phyloP scores from a whole-genome alignment of 495 filamentous ascomycete species.

The Penicillium herquei region DNA sequence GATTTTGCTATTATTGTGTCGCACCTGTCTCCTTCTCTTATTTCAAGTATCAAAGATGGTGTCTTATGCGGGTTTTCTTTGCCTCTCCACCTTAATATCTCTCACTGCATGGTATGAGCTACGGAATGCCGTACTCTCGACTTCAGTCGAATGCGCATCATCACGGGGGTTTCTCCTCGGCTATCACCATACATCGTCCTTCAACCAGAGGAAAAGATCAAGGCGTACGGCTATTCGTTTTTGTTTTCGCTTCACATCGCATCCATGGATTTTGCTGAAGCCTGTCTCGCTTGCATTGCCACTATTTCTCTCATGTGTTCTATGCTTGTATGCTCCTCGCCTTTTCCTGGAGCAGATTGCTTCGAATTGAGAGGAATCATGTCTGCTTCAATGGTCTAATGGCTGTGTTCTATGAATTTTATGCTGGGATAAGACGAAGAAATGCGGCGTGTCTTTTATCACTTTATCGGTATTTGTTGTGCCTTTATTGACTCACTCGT shows the following conservation, averaged over 20 bases:
- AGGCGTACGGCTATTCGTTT: slow-evolving; percentile 17
- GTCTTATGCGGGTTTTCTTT: slow-evolving; percentile 13
- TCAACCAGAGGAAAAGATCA: slow-evolving; percentile 2
- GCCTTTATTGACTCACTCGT: slow-evolving; percentile 6
- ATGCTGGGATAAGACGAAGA: slow-evolving; percentile 1
- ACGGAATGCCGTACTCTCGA: slow-evolving; percentile 19
- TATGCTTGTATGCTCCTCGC: not conserved
- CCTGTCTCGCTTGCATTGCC: slow-evolving; percentile 8
- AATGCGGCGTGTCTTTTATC: slow-evolving; percentile 1
- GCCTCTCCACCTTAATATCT: slow-evolving; percentile 10
- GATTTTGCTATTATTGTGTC: slow-evolving; percentile 25
- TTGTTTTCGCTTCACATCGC: slow-evolving; percentile 3
- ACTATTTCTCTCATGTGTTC: slow-evolving; percentile 1
- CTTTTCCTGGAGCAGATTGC: not conserved
- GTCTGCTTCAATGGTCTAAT: not conserved
- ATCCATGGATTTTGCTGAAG: not conserved
- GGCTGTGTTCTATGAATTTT: not conserved
- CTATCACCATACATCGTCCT: slow-evolving; percentile 1
- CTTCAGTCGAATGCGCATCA: slow-evolving; percentile 8
- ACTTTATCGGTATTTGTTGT: not conserved
- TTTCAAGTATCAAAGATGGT: slow-evolving; percentile 20
- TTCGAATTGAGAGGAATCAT: not conserved
- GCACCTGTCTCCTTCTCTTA: slow-evolving; percentile 15
- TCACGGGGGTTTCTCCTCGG: slow-evolving; percentile 11
- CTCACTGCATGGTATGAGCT: slow-evolving; percentile 20